These are phyloP conservation scores for Coleophoma cylindrospora DNA, from an alignment of 2,329 filamentous ascomycete genomes.

Conservation along the genomic window DNA sequence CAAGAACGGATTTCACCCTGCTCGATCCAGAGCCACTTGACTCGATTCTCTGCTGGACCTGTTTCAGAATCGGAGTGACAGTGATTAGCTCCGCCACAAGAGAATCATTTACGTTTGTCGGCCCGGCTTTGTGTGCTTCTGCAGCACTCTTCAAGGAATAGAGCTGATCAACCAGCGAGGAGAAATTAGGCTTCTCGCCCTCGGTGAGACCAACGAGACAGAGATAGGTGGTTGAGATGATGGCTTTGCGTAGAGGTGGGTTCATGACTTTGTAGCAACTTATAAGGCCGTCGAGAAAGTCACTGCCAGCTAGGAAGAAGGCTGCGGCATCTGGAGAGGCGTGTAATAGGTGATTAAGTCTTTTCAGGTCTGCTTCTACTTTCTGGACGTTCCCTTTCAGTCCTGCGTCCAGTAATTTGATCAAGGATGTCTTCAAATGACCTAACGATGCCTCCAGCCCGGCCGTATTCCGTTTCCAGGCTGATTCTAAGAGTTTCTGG, in stretches of 20 bases:
- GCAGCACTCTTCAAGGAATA: slow-evolving; percentile 73
- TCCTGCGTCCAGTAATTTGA: slow-evolving; percentile 57
- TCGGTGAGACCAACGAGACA: slow-evolving; percentile 68
- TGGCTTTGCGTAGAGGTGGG: slow-evolving; percentile 56
- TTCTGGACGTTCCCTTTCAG: slow-evolving; percentile 48
- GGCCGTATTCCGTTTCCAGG: slow-evolving; percentile 48
- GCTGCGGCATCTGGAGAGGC: slow-evolving; percentile 50
- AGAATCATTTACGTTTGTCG: slow-evolving; percentile 56
- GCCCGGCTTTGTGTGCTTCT: slow-evolving; percentile 54
- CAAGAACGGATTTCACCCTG: slow-evolving; percentile 55
- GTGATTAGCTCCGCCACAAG: slow-evolving; percentile 80
- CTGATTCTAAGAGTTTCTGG: slow-evolving; percentile 39
- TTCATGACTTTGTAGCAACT: slow-evolving; percentile 61
- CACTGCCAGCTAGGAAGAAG: slow-evolving; percentile 76
- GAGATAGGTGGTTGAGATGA: slow-evolving; percentile 71
- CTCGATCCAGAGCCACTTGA: slow-evolving; percentile 42
- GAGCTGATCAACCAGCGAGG: slow-evolving; percentile 75
- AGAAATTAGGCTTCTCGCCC: slow-evolving; percentile 61
- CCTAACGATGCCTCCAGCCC: slow-evolving; percentile 50
- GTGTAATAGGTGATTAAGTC: slow-evolving; percentile 59
- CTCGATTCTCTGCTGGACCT: slow-evolving; percentile 51
- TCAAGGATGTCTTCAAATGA: slow-evolving; percentile 56
- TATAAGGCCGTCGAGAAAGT: slow-evolving; percentile 76
- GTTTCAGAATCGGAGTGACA: slow-evolving; percentile 68
- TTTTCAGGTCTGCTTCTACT: slow-evolving; percentile 49